Conservation (phyloP, 2,329 filamentous ascomycete genomes). For the Colletotrichum agaves region DNA sequence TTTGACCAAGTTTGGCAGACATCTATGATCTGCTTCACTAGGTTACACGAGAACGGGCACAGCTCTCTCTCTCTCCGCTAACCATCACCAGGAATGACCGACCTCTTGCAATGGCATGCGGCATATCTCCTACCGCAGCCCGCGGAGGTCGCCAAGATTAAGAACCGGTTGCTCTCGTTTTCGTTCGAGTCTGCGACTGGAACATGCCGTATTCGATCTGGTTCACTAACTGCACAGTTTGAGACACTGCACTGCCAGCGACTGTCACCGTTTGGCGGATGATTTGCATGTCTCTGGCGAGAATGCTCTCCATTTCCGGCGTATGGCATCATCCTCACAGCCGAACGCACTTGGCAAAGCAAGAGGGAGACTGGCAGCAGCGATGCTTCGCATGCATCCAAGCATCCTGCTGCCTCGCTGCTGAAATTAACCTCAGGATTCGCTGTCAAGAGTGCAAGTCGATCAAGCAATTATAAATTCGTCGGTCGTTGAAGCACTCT, state of each 20-base stretch:
- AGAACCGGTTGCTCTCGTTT: slow-evolving; percentile 1
- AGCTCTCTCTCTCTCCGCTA: no score
- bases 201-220: background rate
- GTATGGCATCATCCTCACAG: slow-evolving; percentile 11
- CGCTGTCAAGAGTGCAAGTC: background rate
- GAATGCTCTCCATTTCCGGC: slow-evolving; percentile 20
- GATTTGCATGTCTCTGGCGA: slow-evolving; percentile 18
- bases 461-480: no score
- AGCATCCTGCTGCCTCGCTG: background rate
- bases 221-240: background rate
- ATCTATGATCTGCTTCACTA: no score
- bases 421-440: background rate
- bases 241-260: background rate
- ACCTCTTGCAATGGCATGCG: no score
- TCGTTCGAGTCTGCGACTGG: background rate
- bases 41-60: no score
- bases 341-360: slow-evolving; percentile 3
- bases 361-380: background rate
- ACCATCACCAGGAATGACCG: no score
- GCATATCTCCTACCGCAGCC: no score
- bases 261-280: background rate
- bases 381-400: background rate
- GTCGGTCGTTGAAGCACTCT: no score
- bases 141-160: background rate
- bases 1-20: no score